phyloP scores from a whole-genome alignment of 2,329 filamentous ascomycete genomes.

The Thielaviopsis euricoi region DNA sequence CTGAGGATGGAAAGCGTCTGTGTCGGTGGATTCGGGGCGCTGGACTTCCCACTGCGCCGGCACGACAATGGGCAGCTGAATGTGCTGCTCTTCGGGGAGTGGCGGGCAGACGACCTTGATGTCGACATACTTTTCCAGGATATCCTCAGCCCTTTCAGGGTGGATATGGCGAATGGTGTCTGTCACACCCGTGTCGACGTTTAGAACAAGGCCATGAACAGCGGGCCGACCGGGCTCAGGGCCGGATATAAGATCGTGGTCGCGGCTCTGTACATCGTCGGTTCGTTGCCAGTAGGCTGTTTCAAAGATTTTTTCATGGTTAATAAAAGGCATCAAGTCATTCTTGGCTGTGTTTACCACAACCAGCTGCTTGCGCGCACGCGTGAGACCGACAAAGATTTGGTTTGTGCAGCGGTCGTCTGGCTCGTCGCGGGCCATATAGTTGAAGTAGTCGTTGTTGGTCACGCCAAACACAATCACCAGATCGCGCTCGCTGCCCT shows the following conservation, averaged over 20 bases:
- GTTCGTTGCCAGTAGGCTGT: constrained; percentile 5
- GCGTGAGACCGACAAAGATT: constrained; percentile 18
- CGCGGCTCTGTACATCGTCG: neutral
- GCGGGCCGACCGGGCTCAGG: neutral
- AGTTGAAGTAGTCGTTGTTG: constrained; percentile 16
- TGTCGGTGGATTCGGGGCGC: neutral
- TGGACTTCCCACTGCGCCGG: constrained; percentile 9
- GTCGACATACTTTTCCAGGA: constrained; percentile 13
- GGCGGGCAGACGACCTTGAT: constrained; percentile 9
- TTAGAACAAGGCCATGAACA: neutral
- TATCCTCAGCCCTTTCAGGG: constrained; percentile 14
- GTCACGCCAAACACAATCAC: constrained; percentile 16
- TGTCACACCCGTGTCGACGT: constrained; percentile 7
- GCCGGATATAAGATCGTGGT: constrained; percentile 1
- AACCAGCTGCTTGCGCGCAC: constrained; percentile 17
- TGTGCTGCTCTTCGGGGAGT: constrained; percentile 10
- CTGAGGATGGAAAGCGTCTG: constrained; percentile 4
- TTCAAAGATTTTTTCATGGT: neutral
- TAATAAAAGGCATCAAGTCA: constrained; percentile 16
- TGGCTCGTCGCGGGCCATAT: constrained; percentile 15
- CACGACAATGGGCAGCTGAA: constrained; percentile 13
- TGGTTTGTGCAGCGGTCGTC: constrained; percentile 18
- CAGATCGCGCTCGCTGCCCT: constrained; percentile 19
- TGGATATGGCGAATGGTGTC: constrained; percentile 16
- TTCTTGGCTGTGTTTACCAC: constrained; percentile 14